These are phyloP conservation scores for Spinacia oleracea DNA, from an alignment of 179 eudicot species.

Conservation along the genomic window DNA sequence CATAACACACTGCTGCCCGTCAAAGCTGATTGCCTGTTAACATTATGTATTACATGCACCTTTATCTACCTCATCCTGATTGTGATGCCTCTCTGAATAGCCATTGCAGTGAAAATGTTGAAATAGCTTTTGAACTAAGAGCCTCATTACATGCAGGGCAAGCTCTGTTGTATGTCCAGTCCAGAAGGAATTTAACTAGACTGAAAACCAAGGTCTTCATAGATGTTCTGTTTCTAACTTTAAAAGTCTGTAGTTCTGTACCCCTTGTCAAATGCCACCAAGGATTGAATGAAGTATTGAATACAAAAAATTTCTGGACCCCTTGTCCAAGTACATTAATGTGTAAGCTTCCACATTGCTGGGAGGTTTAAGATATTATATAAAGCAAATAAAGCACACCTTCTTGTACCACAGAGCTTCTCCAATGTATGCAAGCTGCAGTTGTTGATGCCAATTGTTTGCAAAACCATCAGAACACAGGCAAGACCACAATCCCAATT, in stretches of 20 bases:
- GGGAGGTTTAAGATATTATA: slow-evolving; percentile 2
- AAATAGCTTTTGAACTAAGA: not conserved
- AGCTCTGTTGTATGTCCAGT: not conserved
- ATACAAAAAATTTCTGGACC: not conserved
- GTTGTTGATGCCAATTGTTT: slow-evolving; percentile 59
- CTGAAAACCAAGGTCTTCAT: not conserved
- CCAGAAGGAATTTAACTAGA: not conserved
- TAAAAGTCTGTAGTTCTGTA: not conserved
- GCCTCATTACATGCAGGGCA: not conserved
- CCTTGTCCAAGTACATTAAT: not conserved
- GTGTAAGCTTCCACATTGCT: not conserved
- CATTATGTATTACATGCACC: slow-evolving; percentile 2
- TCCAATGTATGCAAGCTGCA: slow-evolving; percentile 57
- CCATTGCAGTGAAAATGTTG: not conserved
- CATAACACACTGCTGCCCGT: not conserved
- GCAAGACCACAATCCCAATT: slow-evolving; percentile 99
- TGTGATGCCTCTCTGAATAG: not conserved
- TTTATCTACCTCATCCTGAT: not conserved
- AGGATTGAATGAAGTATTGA: not conserved
- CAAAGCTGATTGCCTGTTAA: not conserved
- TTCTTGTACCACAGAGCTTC: slow-evolving; percentile 65
- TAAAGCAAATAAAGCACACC: slow-evolving; percentile 40
- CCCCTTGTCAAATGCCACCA: not conserved
- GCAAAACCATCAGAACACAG: slow-evolving; percentile 88
- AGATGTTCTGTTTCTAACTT: not conserved